Evolutionary conservation across 2,329 filamentous ascomycete species (phyloP).

Genomic region (Chaetomium olivaceum): DNA sequence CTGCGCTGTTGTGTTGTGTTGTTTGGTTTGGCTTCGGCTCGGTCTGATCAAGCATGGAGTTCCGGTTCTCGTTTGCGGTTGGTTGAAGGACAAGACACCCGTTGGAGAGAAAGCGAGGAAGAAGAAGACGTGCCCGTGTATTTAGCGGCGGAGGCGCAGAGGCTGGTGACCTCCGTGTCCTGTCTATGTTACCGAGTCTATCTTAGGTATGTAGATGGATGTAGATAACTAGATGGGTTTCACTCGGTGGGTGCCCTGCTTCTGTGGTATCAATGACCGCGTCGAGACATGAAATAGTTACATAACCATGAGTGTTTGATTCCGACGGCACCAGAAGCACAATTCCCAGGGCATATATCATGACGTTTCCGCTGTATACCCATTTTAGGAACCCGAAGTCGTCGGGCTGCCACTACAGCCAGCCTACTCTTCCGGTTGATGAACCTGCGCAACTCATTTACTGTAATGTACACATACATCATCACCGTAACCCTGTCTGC

Average conservation of each 20-base stretch:
- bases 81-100: neutral
- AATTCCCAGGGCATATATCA: neutral
- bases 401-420: neutral
- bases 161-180: too few species aligned
- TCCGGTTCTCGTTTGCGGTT: slow-evolving; percentile 3
- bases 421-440: neutral
- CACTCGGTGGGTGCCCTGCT: neutral
- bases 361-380: neutral
- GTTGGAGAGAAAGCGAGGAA: neutral
- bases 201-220: neutral
- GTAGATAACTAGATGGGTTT: too few species aligned
- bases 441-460: neutral
- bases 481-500: neutral
- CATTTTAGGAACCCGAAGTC: slow-evolving; percentile 20
- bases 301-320: neutral
- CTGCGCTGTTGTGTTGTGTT: neutral
- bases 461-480: slow-evolving; percentile 22
- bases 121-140: neutral
- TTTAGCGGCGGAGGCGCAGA: neutral
- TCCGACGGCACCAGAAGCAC: neutral
- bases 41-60: slow-evolving; percentile 16
- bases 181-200: neutral
- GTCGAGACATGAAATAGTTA: neutral
- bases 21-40: neutral
- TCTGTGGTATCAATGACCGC: neutral